A percentile compares a stretch with the other conserved stretches of the same genome.
Conservation (phyloP, 768 basidiomycete species). For the Lactarius deliciosus region DNA sequence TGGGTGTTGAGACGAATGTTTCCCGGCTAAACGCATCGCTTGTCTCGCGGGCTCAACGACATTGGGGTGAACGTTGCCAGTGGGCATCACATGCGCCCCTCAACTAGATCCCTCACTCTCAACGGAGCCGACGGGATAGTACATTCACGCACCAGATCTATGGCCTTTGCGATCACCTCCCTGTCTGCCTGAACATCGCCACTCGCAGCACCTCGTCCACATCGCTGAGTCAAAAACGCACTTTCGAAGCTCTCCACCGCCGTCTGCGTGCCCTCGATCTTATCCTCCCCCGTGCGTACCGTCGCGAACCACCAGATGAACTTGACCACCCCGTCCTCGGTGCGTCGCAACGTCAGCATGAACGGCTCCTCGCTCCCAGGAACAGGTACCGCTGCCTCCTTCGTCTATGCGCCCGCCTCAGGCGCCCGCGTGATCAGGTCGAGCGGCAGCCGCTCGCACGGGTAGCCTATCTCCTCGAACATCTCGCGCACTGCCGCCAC, state of each 20-base stretch:
- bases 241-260: conserved; percentile 29
- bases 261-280: conserved; percentile 31
- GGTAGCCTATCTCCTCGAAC: conserved; percentile 64
- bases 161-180: conserved; percentile 19
- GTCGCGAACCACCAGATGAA: conserved; percentile 55
- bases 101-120: no score
- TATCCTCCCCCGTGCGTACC: conserved; percentile 35
- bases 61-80: no score
- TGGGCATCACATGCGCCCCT: no score
- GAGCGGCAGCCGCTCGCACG: conserved; percentile 49
- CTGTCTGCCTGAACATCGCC: conserved; percentile 22
- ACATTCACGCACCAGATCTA: conserved; percentile 18
- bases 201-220: conserved; percentile 16
- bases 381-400: conserved; percentile 33
- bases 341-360: conserved; percentile 37
- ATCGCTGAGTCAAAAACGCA: conserved; percentile 11
- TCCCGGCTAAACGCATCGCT: no score
- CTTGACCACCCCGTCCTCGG: conserved; percentile 40
- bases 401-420: conserved; percentile 41
- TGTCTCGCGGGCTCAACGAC: no score
- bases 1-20: no score
- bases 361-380: conserved; percentile 38
- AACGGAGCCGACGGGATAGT: conserved; percentile 2
- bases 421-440: conserved; percentile 58
- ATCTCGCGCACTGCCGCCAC: conserved; percentile 59